A percentile compares a stretch with the other conserved stretches of the same genome.
phyloP scores from a whole-genome alignment of 257 asterid species.

The Jacaranda mimosifolia region DNA sequence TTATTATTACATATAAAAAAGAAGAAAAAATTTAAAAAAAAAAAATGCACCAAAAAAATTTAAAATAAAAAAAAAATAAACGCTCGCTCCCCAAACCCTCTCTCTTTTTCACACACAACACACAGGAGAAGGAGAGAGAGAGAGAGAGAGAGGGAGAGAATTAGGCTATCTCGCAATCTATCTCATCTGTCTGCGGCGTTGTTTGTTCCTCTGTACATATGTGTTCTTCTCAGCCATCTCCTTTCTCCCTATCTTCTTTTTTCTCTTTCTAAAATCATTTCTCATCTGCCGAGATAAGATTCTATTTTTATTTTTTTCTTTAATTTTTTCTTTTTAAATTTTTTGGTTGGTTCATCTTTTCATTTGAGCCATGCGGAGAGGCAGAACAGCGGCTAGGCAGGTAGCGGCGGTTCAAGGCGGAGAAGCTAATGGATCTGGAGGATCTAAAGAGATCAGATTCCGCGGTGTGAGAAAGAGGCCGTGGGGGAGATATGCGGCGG shows the following conservation, averaged over 20 bases:
- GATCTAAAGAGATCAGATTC: conserved; percentile 53
- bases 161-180: conserved; percentile 35
- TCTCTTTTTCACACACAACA: conserved; percentile 40
- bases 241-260: conserved; percentile 9
- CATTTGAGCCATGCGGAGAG: conserved; percentile 49
- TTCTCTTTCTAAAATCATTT: conserved; percentile 25
- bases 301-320: background rate
- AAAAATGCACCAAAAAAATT: too few relatives aligned
- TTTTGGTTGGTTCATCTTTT: conserved; percentile 31
- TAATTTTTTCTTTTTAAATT: too few relatives aligned
- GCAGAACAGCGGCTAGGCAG: conserved; percentile 49
- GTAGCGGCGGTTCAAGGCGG: conserved; percentile 35
- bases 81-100: conserved; percentile 40
- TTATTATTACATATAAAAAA: background rate
- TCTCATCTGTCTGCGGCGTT: conserved; percentile 39
- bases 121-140: conserved; percentile 46
- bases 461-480: conserved; percentile 62
- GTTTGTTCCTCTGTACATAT: conserved; percentile 46
- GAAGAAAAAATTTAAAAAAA: background rate
- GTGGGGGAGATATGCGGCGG: conserved; percentile 67
- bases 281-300: background rate
- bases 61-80: conserved; percentile 19
- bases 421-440: conserved; percentile 51
- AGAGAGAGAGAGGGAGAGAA: background rate
- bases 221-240: conserved; percentile 4